Evolutionary conservation across 139 green algal genomes (phyloP).

Genomic region (Asterochloris sp.): DNA sequence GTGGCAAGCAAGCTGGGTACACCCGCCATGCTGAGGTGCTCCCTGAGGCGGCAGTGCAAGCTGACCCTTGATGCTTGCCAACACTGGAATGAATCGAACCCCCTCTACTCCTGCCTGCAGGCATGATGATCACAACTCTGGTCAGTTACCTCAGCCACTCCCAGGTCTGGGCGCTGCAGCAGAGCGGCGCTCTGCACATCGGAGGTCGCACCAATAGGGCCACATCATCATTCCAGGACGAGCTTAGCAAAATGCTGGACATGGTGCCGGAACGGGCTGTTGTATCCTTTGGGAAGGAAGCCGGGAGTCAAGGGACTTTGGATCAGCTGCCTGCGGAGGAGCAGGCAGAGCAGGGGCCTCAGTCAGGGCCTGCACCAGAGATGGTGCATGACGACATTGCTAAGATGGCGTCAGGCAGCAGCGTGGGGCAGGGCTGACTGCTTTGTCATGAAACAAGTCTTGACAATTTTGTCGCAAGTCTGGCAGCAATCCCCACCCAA

Average conservation of each 20-base stretch:
- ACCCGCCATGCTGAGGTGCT: not conserved
- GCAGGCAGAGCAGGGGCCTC: too few relatives aligned
- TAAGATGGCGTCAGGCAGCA: too few relatives aligned
- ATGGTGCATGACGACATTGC: too few relatives aligned
- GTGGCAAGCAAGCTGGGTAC: not conserved
- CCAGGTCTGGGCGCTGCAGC: slow-evolving; percentile 83
- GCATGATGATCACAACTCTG: slow-evolving; percentile 92
- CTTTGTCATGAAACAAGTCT: too few relatives aligned
- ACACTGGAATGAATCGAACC: not conserved
- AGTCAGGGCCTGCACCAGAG: too few relatives aligned
- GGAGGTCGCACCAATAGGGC: slow-evolving; percentile 83
- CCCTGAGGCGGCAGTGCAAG: not conserved
- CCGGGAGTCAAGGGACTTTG: too few relatives aligned
- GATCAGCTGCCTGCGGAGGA: too few relatives aligned
- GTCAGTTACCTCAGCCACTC: slow-evolving; percentile 94
- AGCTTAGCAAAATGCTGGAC: slow-evolving; percentile 74
- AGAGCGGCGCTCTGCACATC: slow-evolving; percentile 70
- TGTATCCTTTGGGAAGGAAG: too few relatives aligned
- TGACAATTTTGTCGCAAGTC: too few relatives aligned
- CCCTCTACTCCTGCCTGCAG: slow-evolving; percentile 19
- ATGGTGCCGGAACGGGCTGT: slow-evolving; percentile 59
- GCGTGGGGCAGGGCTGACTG: too few relatives aligned
- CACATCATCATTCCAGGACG: slow-evolving; percentile 72
- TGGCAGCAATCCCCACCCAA: too few relatives aligned
- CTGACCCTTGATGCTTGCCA: not conserved